phyloP scores from a whole-genome alignment of 805 yeast genomes.

The Saturnispora zaruensis region DNA sequence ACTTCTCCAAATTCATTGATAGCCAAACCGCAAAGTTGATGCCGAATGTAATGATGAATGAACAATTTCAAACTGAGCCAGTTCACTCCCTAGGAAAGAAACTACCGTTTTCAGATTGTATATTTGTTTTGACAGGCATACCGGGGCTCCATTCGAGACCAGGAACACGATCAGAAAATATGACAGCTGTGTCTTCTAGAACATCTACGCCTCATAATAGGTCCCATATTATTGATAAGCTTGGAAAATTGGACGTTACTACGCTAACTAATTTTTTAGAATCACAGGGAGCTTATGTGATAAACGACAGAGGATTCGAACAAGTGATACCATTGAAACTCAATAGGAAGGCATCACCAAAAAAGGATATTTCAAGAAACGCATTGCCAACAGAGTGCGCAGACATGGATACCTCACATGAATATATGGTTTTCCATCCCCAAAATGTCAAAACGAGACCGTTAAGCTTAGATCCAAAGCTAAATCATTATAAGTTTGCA shows the following conservation, averaged over 20 bases:
- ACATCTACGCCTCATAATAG: conserved; percentile 3
- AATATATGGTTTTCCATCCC: neutral
- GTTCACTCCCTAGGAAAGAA: neutral
- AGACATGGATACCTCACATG: neutral
- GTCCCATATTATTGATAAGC: conserved; percentile 1
- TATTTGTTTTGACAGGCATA: conserved; percentile 12
- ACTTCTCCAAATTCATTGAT: conserved; percentile 12
- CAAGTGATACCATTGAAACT: conserved; percentile 5
- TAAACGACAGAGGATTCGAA: conserved; percentile 12
- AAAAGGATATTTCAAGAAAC: neutral
- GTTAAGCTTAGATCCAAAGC: neutral
- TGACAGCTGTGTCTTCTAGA: conserved; percentile 7
- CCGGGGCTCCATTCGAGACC: neutral
- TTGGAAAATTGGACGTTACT: neutral
- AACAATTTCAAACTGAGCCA: neutral
- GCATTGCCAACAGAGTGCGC: neutral
- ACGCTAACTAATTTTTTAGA: conserved; percentile 6
- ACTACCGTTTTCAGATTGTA: conserved; percentile 9
- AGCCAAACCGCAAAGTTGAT: conserved; percentile 3
- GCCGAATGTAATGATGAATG: neutral
- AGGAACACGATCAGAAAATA: conserved; percentile 4
- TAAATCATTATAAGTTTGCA: conserved; percentile 37
- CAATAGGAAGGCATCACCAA: neutral
- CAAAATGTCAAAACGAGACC: neutral
- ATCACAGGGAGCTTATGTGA: conserved; percentile 9